Percentiles rank a stretch among this genome's conserved stretches.
phyloP scores from a whole-genome alignment of 805 yeast species.

The Starmerella bacillaris region DNA sequence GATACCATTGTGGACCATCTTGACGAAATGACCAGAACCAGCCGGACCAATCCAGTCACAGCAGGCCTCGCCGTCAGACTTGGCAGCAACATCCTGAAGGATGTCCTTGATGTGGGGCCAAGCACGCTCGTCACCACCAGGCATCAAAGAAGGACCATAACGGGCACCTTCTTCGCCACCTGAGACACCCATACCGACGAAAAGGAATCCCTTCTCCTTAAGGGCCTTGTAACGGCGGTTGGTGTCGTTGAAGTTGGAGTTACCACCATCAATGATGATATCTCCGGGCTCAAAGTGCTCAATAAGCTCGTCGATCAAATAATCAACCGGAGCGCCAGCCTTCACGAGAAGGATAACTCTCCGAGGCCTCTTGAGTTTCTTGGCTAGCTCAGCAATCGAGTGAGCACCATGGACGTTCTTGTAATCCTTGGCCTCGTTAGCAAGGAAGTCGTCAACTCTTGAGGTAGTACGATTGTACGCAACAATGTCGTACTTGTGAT shows the following conservation, averaged over 20 bases:
- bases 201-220: constrained; percentile 67
- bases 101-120: constrained; percentile 97
- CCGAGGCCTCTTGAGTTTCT: constrained; percentile 91
- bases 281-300: constrained; percentile 92
- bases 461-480: constrained; percentile 96
- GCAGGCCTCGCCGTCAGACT: constrained; percentile 96
- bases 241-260: constrained; percentile 97
- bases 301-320: constrained; percentile 67
- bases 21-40: constrained; percentile 97
- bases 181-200: constrained; percentile 98
- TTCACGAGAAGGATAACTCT: constrained; percentile 84
- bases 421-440: constrained; percentile 75
- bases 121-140: constrained; percentile 95
- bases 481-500: constrained; percentile 94
- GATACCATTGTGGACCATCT: constrained; percentile 99
- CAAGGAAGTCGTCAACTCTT: constrained; percentile 87
- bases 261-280: constrained; percentile 98
- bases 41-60: constrained; percentile 99
- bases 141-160: constrained; percentile 97
- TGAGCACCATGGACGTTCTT: constrained; percentile 90
- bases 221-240: constrained; percentile 91
- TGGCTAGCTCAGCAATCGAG: constrained; percentile 71
- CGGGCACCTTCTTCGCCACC: constrained; percentile 99
- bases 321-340: constrained; percentile 92
- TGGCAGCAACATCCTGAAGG: constrained; percentile 91